Evolutionary conservation across 177 flowering plant species (phyloP), one percentile per base, ranked within the genome.

Genomic region (Vitis hybrid): DNA sequence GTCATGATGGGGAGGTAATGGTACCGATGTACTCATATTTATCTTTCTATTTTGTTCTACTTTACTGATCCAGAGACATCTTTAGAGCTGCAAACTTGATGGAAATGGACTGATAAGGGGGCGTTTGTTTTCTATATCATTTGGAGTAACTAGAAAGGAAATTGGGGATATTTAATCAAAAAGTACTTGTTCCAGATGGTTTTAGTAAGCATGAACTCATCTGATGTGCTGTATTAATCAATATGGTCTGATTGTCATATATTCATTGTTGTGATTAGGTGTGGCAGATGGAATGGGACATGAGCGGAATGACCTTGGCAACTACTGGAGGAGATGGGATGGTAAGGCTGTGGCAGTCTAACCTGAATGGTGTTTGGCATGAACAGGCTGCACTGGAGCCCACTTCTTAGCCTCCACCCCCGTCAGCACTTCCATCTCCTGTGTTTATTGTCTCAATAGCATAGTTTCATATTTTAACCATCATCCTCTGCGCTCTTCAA

Each of bases 231-330:
- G 46, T 35, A 35, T 4, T 35, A 35, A 35, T 35, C 1, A 35
- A 35, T 5, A 35, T 35, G 46, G 46, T 35, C 46, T 35, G 7
- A 35, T 10, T 5, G 63, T 59, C 13, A 11, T 27, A 2, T 48
- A 2, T n/a, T 32, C 54, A n/a, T 50, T 24, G 20, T 68, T 41
- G 52, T 18, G 11, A 20, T 65, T 55, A 95, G 99, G 97, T 93
- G n/a, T 89, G 94, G 97, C 86, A 95, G 77, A 84, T 95, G 93
- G 98, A 91, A 67, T 95, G 97, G 98, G 97, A 94, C 77, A 89
- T 90, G 92, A 84, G 97, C 69, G 97, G 97, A 64, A 90, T 91
- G 97, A 94, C 95, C 15, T 76, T 94, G 72, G 99, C 99, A 49
- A 83, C 84, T 24, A 82, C 88, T 0, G 98, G 94, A 55, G 72